phyloP scores from a whole-genome alignment of 352 stramenopile genomes.

The Phytophthora fragariae region DNA sequence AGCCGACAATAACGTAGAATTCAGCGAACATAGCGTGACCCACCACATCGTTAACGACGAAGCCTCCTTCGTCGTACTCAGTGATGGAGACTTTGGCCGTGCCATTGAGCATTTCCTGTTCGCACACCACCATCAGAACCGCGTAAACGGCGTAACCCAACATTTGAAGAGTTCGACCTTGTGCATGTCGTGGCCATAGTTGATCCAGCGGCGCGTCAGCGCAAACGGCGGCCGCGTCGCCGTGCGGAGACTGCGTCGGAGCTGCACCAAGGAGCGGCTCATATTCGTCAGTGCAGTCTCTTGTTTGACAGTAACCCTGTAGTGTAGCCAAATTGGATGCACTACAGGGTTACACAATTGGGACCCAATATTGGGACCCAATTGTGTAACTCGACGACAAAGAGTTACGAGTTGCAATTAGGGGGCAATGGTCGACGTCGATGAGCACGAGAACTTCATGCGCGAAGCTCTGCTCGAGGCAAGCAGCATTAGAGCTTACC shows the following conservation, averaged over 20 bases:
- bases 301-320: background rate
- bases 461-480: slow-evolving; percentile 76
- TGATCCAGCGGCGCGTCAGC: slow-evolving; percentile 60
- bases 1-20: background rate
- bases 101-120: slow-evolving; percentile 85
- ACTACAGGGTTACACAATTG: no score
- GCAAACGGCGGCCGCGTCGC: slow-evolving; percentile 18
- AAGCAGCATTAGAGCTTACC: background rate
- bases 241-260: slow-evolving; percentile 33
- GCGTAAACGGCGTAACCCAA: background rate
- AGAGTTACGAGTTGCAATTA: background rate
- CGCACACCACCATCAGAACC: slow-evolving; percentile 8
- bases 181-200: slow-evolving; percentile 90
- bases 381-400: slow-evolving; percentile 18
- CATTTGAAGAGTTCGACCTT: slow-evolving; percentile 38
- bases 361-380: no score
- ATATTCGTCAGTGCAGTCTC: slow-evolving; percentile 21
- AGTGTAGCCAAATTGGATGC: background rate
- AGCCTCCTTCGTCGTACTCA: slow-evolving; percentile 88
- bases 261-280: slow-evolving; percentile 39
- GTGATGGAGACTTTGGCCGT: slow-evolving; percentile 82
- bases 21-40: background rate
- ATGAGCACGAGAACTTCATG: slow-evolving; percentile 74
- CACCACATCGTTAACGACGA: slow-evolving; percentile 85
- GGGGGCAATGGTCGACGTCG: slow-evolving; percentile 23